phyloP scores from a whole-genome alignment of 805 yeast genomes.

The Yueomyces sinensis region DNA sequence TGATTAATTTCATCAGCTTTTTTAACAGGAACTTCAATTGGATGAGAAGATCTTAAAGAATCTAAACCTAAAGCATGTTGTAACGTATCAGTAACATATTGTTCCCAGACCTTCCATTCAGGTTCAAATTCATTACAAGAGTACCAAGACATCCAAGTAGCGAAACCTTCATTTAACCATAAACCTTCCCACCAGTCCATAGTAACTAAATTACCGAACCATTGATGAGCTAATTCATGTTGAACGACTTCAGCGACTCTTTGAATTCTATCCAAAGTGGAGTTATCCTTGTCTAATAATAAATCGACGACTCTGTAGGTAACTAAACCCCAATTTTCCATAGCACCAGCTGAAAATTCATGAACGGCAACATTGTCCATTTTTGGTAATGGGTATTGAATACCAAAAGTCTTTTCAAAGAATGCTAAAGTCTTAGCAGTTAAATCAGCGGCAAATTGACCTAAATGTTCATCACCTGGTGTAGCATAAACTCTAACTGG shows the following conservation, averaged over 20 bases:
- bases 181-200: constrained; percentile 91
- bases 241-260: constrained; percentile 78
- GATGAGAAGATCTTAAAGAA: constrained; percentile 72
- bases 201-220: constrained; percentile 84
- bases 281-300: constrained; percentile 55
- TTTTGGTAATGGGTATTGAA: constrained; percentile 69
- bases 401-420: constrained; percentile 60
- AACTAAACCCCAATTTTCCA: constrained; percentile 78
- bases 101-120: constrained; percentile 81
- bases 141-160: constrained; percentile 86
- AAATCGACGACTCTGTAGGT: constrained; percentile 71
- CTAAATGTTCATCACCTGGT: constrained; percentile 61
- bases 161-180: constrained; percentile 83
- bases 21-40: constrained; percentile 72
- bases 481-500: constrained; percentile 77
- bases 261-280: constrained; percentile 50
- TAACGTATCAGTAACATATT: constrained; percentile 63
- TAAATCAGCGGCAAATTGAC: constrained; percentile 57
- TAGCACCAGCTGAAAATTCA: constrained; percentile 78
- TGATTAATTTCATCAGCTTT: constrained; percentile 72
- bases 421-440: constrained; percentile 65
- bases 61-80: constrained; percentile 67
- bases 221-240: constrained; percentile 84
- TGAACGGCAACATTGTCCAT: constrained; percentile 74
- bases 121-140: constrained; percentile 67